phyloP scores from a whole-genome alignment of 257 asterid species.

The Salvia miltiorrhiza region DNA sequence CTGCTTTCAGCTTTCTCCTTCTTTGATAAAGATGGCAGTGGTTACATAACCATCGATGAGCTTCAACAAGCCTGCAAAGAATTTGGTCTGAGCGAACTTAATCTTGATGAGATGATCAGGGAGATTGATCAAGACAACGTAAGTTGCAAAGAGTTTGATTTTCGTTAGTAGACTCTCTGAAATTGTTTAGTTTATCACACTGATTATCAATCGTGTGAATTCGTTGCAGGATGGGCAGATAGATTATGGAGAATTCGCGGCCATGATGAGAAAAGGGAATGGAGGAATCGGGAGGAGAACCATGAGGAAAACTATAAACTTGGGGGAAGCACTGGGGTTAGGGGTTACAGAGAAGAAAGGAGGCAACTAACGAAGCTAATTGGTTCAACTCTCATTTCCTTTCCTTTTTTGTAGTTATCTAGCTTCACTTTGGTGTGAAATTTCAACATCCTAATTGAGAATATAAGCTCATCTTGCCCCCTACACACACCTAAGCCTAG shows the following conservation, averaged over 20 bases:
- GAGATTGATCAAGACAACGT: constrained; percentile 93
- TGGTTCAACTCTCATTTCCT: neutral
- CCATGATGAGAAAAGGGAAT: constrained; percentile 63
- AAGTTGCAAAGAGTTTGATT: constrained; percentile 26
- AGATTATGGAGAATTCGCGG: constrained; percentile 54
- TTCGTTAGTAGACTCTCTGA: neutral
- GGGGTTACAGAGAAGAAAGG: constrained; percentile 20
- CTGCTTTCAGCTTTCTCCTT: constrained; percentile 78
- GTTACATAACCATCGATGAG: constrained; percentile 90
- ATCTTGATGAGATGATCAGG: constrained; percentile 85
- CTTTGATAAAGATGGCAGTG: constrained; percentile 93
- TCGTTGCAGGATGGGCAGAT: constrained; percentile 58
- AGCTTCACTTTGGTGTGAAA: constrained; percentile 10
- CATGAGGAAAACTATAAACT: constrained; percentile 49
- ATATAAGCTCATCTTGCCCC: neutral
- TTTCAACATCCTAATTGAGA: constrained; percentile 14
- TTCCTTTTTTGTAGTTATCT: constrained; percentile 4
- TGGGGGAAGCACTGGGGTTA: constrained; percentile 55
- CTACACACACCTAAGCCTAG: neutral
- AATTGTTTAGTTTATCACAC: neutral
- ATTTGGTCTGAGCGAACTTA: constrained; percentile 73
- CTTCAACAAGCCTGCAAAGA: constrained; percentile 95
- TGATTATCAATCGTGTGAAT: neutral
- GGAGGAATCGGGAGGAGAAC: constrained; percentile 60
- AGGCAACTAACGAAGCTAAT: constrained; percentile 17